Percentiles rank a stretch among this genome's conserved stretches.
phyloP scores from a whole-genome alignment of 352 stramenopile species.

The Phytophthora parvispora region DNA sequence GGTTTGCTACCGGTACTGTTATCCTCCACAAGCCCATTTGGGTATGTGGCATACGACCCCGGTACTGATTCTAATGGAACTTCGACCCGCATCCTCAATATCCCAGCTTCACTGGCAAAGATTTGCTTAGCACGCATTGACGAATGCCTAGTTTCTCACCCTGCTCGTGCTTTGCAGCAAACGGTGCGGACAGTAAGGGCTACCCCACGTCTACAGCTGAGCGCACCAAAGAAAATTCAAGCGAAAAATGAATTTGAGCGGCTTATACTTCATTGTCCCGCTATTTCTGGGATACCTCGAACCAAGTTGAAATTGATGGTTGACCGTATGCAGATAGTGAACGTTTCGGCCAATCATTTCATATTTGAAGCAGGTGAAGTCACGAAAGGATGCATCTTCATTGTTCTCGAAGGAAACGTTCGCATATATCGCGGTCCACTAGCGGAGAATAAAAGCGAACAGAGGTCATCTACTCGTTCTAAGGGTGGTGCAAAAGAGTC shows the following conservation, averaged over 20 bases:
- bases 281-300: constrained; percentile 32
- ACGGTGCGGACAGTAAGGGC: constrained; percentile 24
- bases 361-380: constrained; percentile 38
- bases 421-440: constrained; percentile 20
- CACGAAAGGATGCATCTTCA: constrained; percentile 19
- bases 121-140: constrained; percentile 42
- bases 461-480: neutral
- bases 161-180: constrained; percentile 43
- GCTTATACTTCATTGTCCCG: constrained; percentile 23
- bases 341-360: constrained; percentile 27
- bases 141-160: constrained; percentile 52
- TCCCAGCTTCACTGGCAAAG: constrained; percentile 35
- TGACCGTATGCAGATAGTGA: constrained; percentile 18
- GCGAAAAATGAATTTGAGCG: constrained; percentile 23
- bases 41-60: constrained; percentile 49
- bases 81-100: constrained; percentile 32
- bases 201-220: neutral
- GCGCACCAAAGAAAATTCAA: neutral
- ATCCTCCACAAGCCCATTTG: constrained; percentile 42
- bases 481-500: neutral
- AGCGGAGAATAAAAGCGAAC: neutral
- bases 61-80: neutral
- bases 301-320: constrained; percentile 21
- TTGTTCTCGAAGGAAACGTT: constrained; percentile 31
- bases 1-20: constrained; percentile 56